Conservation (phyloP, 2,329 filamentous ascomycete genomes). For the Epichloe elymi region DNA sequence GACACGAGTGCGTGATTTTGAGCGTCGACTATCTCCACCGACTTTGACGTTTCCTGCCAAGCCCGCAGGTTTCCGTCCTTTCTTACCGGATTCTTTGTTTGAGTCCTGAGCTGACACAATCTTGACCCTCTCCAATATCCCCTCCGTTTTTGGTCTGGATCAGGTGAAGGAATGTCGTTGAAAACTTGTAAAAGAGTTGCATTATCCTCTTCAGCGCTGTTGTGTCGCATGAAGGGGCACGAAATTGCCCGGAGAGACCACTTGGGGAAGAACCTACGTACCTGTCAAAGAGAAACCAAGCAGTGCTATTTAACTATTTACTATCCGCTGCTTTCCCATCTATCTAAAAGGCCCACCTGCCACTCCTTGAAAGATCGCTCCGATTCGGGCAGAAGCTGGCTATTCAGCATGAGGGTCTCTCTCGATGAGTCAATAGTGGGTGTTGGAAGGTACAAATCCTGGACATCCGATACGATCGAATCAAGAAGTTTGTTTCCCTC, state of each 20-base stretch:
- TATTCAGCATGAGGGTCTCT: constrained; percentile 33
- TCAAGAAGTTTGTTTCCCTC: constrained; percentile 37
- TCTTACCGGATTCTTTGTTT: no score
- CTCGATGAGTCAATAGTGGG: constrained; percentile 34
- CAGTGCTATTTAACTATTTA: not conserved
- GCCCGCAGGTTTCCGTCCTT: no score
- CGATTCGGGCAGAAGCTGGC: constrained; percentile 36
- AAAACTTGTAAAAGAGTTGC: constrained; percentile 56
- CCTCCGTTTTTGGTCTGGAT: constrained; percentile 21
- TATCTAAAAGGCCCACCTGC: constrained; percentile 49
- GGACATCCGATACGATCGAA: constrained; percentile 39
- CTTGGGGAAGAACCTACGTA: no score
- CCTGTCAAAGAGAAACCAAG: no score
- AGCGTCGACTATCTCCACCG: no score
- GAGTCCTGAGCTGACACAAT: no score
- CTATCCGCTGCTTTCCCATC: constrained; percentile 15
- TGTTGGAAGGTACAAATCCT: constrained; percentile 43
- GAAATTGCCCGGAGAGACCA: not conserved
- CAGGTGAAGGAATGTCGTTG: constrained; percentile 60
- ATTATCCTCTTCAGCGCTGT: constrained; percentile 19
- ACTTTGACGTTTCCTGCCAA: no score
- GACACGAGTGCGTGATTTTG: no score
- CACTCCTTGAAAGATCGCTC: constrained; percentile 51
- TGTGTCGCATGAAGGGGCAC: constrained; percentile 11
- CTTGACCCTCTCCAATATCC: no score